Percentiles rank a stretch among this genome's conserved stretches.
Evolutionary conservation across 2,329 filamentous ascomycete species (phyloP).

Genomic region (Monosporascus sp.): DNA sequence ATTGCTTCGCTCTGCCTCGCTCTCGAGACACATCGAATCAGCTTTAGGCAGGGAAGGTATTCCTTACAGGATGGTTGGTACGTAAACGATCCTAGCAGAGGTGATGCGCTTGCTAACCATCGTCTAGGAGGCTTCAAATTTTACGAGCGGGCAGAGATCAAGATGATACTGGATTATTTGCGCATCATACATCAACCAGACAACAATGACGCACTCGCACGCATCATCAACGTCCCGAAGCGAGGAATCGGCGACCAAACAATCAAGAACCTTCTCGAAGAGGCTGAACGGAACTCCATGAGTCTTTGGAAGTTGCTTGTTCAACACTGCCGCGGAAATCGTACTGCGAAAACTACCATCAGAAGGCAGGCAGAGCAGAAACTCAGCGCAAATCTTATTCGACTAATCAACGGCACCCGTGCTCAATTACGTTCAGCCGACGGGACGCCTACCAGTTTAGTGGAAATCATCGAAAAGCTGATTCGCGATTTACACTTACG

Average conservation of each 20-base stretch:
- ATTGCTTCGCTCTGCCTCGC: slow-evolving; percentile 73
- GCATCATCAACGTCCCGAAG: slow-evolving; percentile 79
- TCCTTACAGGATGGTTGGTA: slow-evolving; percentile 84
- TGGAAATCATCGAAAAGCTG: slow-evolving; percentile 45
- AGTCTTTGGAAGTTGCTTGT: slow-evolving; percentile 71
- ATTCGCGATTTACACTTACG: slow-evolving; percentile 66
- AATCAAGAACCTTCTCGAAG: slow-evolving; percentile 65
- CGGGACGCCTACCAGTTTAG: slow-evolving; percentile 31
- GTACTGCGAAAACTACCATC: slow-evolving; percentile 43
- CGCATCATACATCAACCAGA: slow-evolving; percentile 77
- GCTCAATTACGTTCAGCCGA: slow-evolving; percentile 23
- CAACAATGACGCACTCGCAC: slow-evolving; percentile 78
- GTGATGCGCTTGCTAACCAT: slow-evolving; percentile 5
- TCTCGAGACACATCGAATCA: slow-evolving; percentile 82
- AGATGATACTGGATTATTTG: slow-evolving; percentile 81
- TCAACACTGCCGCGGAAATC: slow-evolving; percentile 46
- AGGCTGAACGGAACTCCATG: slow-evolving; percentile 64
- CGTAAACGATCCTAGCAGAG: slow-evolving; percentile 13
- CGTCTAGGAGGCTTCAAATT: slow-evolving; percentile 68
- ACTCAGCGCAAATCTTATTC: slow-evolving; percentile 44
- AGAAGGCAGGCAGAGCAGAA: slow-evolving; percentile 47
- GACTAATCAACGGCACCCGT: slow-evolving; percentile 33
- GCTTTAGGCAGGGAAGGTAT: slow-evolving; percentile 76
- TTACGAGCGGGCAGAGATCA: slow-evolving; percentile 87
- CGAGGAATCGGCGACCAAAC: slow-evolving; percentile 77